Percentiles rank a stretch among this genome's conserved stretches.
These are phyloP conservation scores for Phlegmacium glaucopus DNA, from an alignment of 768 basidiomycete genomes.

Conservation along the genomic window DNA sequence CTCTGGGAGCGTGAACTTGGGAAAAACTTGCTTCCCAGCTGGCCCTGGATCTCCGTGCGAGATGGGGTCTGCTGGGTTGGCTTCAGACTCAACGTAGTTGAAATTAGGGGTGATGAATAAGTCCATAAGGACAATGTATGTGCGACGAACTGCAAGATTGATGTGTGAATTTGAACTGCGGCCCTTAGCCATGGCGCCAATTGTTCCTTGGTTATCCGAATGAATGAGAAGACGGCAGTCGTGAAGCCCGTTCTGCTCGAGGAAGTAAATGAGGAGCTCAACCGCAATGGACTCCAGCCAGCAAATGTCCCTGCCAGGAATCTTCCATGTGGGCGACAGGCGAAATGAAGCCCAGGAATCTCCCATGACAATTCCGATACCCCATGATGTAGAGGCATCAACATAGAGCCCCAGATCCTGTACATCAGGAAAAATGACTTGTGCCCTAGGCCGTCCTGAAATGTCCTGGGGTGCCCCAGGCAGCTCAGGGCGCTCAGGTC, in stretches of 20 bases:
- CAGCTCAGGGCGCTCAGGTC: no score
- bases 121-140: not conserved
- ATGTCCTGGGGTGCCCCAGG: no score
- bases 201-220: slow-evolving; percentile 30
- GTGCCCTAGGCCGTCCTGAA: no score
- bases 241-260: slow-evolving; percentile 4
- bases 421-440: no score
- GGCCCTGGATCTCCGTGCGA: slow-evolving; percentile 12
- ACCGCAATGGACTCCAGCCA: slow-evolving; percentile 19
- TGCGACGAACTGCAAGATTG: slow-evolving; percentile 17
- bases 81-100: not conserved
- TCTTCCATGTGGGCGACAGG: not conserved
- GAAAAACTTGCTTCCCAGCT: not conserved
- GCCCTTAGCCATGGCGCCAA: slow-evolving; percentile 26
- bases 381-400: slow-evolving; percentile 23
- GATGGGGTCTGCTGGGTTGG: slow-evolving; percentile 11
- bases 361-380: slow-evolving; percentile 10
- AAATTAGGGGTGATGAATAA: not conserved
- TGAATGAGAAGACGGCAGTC: slow-evolving; percentile 4
- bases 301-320: slow-evolving; percentile 4
- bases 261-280: slow-evolving; percentile 13
- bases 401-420: slow-evolving; percentile 21
- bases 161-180: slow-evolving; percentile 23
- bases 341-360: not conserved
- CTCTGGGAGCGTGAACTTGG: slow-evolving; percentile 9